Evolutionary conservation across 148 eudicot genomes (phyloP).

Genomic region (Limonium bicolor): DNA sequence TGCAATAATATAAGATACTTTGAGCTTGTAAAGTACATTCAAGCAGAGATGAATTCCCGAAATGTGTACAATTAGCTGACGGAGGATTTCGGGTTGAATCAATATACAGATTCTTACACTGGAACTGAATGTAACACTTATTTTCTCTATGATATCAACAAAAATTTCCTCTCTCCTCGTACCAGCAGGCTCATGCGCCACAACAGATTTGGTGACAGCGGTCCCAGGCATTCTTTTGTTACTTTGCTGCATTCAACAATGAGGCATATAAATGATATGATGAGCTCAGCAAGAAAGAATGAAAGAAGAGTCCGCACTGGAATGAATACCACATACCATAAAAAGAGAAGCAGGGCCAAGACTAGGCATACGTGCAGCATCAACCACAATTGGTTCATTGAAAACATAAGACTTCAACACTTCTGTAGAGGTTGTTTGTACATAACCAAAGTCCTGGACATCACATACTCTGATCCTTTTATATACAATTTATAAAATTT

Average conservation of each 20-base stretch:
- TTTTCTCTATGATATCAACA: constrained; percentile 96
- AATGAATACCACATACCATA: constrained; percentile 57
- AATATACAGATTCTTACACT: constrained; percentile 48
- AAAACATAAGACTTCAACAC: constrained; percentile 75
- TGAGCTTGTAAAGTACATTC: no score
- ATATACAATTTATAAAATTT: no score
- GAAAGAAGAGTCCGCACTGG: no score
- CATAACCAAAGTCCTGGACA: constrained; percentile 87
- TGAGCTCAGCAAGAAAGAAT: no score
- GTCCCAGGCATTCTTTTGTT: constrained; percentile 97
- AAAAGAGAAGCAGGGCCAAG: constrained; percentile 85
- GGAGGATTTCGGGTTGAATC: neutral
- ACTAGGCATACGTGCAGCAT: constrained; percentile 68
- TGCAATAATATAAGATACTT: no score
- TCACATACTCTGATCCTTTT: neutral
- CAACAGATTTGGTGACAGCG: constrained; percentile 91
- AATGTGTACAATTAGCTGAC: no score
- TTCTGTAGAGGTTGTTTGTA: constrained; percentile 94
- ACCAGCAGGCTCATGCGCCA: constrained; percentile 92
- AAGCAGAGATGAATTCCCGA: no score
- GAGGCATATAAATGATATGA: no score
- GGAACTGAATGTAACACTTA: constrained; percentile 90
- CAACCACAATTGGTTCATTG: constrained; percentile 88
- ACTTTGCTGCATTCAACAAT: constrained; percentile 62
- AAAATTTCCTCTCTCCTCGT: constrained; percentile 94